Base-by-base conservation (phyloP, 179 eudicot species). In the Monotropa hypopitys region DNA sequence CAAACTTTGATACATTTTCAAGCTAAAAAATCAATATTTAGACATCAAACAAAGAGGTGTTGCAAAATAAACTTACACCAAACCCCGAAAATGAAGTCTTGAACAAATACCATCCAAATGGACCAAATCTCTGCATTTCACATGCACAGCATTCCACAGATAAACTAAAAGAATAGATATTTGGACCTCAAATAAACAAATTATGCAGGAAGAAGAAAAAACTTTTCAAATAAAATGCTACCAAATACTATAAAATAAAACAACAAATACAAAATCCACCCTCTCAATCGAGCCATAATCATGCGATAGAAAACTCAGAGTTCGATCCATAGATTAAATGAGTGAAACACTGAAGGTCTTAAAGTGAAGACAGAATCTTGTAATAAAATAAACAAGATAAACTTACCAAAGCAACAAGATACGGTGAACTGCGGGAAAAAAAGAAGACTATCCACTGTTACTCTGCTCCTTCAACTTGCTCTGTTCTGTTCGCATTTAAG, bases 221-320 rank as follows among this genome's bases (percentile, higher is more conserved):
- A 12, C 50, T 69, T 7, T 9, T 26, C 0, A 32, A 62, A 63
- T 11, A 50, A 26, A 12, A 53, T 7, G 23, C 30, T 43, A 74
- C 47, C 54, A 20, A 5, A 76, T 3, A 76, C 32, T 20, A 67
- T 73, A 47, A 5, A 38, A 13, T 20, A 38, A 0, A 20, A 18
- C 26, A 61, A 76, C 54, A 63, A 74, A n/a, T 26, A 40, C 45
- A 80, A 1, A 45, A 46, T 15, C 11, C 57, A 81, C 78, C 72
- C 80, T 70, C 78, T 77, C 79, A 76, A 77, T 81, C 75, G 9
- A 77, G 76, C 80, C 79, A 82, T 67, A 83, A 83, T 32, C 76
- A 47, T 32, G 38, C 8, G 67, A 42, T 32, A 76, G 56, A 73
- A 79, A 30, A 50, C 63, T 23, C 71, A 42, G 59, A 66, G n/a